phyloP scores from a whole-genome alignment of 2,329 filamentous ascomycete genomes.

The Colletotrichum sp. region DNA sequence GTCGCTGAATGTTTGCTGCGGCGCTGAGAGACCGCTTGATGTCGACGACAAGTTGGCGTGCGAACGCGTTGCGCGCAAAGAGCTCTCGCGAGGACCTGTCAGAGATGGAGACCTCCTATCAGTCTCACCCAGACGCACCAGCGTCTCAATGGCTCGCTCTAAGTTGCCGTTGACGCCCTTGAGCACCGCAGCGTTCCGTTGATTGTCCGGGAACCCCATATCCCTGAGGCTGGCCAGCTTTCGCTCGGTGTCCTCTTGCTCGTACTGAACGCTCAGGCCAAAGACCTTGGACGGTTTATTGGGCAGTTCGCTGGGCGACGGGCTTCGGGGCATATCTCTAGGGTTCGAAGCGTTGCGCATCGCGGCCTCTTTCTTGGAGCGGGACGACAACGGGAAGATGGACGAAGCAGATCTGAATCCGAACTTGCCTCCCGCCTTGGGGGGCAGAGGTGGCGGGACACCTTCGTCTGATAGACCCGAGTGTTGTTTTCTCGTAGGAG shows the following conservation, averaged over 20 bases:
- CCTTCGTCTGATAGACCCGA: conserved; percentile 61
- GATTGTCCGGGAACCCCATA: conserved; percentile 90
- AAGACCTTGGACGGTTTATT: conserved; percentile 74
- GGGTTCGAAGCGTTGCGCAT: conserved; percentile 24
- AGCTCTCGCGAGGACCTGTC: conserved; percentile 52
- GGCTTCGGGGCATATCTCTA: conserved; percentile 30
- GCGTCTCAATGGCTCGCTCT: conserved; percentile 82
- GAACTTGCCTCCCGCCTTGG: conserved; percentile 68
- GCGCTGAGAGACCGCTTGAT: conserved; percentile 37
- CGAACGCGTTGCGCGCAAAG: conserved; percentile 53
- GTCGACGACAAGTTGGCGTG: conserved; percentile 56
- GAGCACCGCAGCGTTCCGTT: conserved; percentile 80
- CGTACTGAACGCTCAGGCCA: conserved; percentile 68
- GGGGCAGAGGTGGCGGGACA: conserved; percentile 64
- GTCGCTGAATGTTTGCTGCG: conserved; percentile 26
- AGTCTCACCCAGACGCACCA: conserved; percentile 83
- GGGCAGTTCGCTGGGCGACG: conserved; percentile 43
- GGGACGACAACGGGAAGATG: conserved; percentile 67
- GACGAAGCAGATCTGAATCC: conserved; percentile 67
- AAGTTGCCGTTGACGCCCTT: conserved; percentile 85
- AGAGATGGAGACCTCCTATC: conserved; percentile 45
- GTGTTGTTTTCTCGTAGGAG: conserved; percentile 41
- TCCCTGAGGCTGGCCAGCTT: conserved; percentile 82
- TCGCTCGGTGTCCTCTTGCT: conserved; percentile 67
- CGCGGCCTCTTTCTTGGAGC: conserved; percentile 60